These are phyloP conservation scores for Yarrowia divulgata DNA, from an alignment of 805 yeast genomes.

Conservation along the genomic window DNA sequence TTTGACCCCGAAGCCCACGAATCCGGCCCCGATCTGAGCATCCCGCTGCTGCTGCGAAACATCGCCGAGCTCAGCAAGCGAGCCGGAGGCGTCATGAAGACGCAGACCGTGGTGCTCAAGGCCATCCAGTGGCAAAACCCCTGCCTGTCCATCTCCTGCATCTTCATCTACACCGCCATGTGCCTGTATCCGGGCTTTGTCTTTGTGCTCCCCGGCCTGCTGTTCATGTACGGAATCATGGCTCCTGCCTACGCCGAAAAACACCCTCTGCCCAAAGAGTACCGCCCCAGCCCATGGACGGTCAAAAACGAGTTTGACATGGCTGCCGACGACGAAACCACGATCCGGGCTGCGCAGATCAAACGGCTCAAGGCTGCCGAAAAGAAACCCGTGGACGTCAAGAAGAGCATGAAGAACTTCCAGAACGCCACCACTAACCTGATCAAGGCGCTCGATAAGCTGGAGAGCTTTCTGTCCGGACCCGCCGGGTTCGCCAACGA, in stretches of 20 bases:
- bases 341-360: slow-evolving; percentile 22
- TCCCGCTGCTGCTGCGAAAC: slow-evolving; percentile 31
- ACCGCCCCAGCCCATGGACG: slow-evolving; percentile 16
- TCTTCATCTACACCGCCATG: slow-evolving; percentile 36
- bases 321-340: slow-evolving; percentile 29
- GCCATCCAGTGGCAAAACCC: slow-evolving; percentile 40
- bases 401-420: slow-evolving; percentile 36
- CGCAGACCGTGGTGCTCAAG: slow-evolving; percentile 26
- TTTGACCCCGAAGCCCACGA: slow-evolving; percentile 30
- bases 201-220: slow-evolving; percentile 17
- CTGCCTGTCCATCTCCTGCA: slow-evolving; percentile 35
- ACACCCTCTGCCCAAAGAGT: slow-evolving; percentile 30
- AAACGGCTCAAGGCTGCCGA: slow-evolving; percentile 21
- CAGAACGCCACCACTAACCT: slow-evolving; percentile 29
- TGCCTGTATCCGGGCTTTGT: slow-evolving; percentile 32
- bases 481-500: slow-evolving; percentile 39
- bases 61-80: slow-evolving; percentile 36
- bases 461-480: slow-evolving; percentile 14
- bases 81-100: slow-evolving; percentile 30
- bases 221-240: slow-evolving; percentile 37
- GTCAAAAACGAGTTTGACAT: slow-evolving; percentile 25
- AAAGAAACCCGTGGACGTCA: slow-evolving; percentile 37
- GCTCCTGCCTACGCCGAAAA: slow-evolving; percentile 38
- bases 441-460: slow-evolving; percentile 22
- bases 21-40: slow-evolving; percentile 27